Evolutionary conservation across 805 yeast species (phyloP).

Genomic region (Yarrowia sp.): DNA sequence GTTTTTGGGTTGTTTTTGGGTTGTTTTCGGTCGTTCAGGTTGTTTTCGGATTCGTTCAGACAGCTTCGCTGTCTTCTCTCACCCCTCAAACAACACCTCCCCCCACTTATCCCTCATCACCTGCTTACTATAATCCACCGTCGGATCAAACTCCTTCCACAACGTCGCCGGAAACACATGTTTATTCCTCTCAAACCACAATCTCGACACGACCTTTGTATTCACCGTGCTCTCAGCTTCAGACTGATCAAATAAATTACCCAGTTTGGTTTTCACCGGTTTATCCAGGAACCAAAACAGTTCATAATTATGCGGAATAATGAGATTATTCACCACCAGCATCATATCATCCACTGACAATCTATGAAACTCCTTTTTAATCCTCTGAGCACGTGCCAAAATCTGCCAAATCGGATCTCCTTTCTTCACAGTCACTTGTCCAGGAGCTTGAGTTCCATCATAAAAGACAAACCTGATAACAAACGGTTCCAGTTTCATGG

Average conservation of each 20-base stretch:
- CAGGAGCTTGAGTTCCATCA: constrained; percentile 34
- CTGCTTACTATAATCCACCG: constrained; percentile 34
- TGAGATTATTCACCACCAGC: constrained; percentile 36
- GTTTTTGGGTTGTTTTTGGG: too few species aligned
- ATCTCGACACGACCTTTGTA: constrained; percentile 34
- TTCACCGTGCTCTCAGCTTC: constrained; percentile 25
- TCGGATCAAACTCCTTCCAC: constrained; percentile 38
- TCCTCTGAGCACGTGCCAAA: constrained; percentile 35
- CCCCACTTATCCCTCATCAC: constrained; percentile 34
- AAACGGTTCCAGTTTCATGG: constrained; percentile 30
- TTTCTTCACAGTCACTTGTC: constrained; percentile 31
- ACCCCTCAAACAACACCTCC: constrained; percentile 24
- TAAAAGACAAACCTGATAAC: constrained; percentile 33
- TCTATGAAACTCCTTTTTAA: constrained; percentile 34
- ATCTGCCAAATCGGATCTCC: constrained; percentile 37
- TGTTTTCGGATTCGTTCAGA: too few species aligned
- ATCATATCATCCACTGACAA: constrained; percentile 37
- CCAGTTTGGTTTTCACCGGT: constrained; percentile 32
- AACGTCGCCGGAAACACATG: constrained; percentile 37
- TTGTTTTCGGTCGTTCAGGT: too few species aligned
- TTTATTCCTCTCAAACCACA: constrained; percentile 37
- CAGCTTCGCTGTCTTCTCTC: not conserved
- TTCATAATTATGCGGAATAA: constrained; percentile 39
- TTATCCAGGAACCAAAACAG: constrained; percentile 34
- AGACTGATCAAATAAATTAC: constrained; percentile 35